Evolutionary conservation across 495 filamentous ascomycete species (phyloP), one percentile per base, ranked within the genome.

Genomic region (Collariella sp.): DNA sequence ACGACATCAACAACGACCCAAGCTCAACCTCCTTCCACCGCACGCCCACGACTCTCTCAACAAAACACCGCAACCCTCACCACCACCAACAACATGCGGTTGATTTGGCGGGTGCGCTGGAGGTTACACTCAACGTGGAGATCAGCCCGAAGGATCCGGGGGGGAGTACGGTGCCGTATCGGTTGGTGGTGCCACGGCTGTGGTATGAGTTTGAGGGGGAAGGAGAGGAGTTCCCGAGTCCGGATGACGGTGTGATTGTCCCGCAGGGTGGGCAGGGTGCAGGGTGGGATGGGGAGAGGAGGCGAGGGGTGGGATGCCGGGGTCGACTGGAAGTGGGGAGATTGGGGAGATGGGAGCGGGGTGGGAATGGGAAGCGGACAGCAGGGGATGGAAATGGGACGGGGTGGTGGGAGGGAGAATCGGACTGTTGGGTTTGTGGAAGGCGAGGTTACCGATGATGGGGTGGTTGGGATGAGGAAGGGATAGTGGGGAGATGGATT

Each of bases 151-250:
- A 80, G 53, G 88, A 97, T 61, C 93, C 94, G 0, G 79, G 84
- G 0, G 94, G 93, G n/a, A 86, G 85, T 59, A 98, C 93, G 2
- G 79, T 81, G 41, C 86, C 89, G 29, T 98, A 98, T 66, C 77
- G 90, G 19, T 67, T 97, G 22, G 78, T 96, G 0, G 84, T 98
- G 11, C 93, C 93, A 7, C 80, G 80, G 50, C 72, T 98, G 23
- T 79, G 72, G 70, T 81, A 80, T 50, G 72, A 77, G 26, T 67
- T 73, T 49, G 64, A 76, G 24, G 62, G 60, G 20, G 65, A 72
- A 48, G 65, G 64, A 6, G 10, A n/a, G 9, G 51, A 13, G 4
- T 31, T 9, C 9, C 26, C 26, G 4, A 9, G 26, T 31, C n/a
- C n/a, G n/a, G n/a, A n/a, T n/a, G n/a, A n/a, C n/a, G n/a, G n/a